phyloP scores from a whole-genome alignment of 2,329 filamentous ascomycete genomes.

The Colletotrichum sp. region DNA sequence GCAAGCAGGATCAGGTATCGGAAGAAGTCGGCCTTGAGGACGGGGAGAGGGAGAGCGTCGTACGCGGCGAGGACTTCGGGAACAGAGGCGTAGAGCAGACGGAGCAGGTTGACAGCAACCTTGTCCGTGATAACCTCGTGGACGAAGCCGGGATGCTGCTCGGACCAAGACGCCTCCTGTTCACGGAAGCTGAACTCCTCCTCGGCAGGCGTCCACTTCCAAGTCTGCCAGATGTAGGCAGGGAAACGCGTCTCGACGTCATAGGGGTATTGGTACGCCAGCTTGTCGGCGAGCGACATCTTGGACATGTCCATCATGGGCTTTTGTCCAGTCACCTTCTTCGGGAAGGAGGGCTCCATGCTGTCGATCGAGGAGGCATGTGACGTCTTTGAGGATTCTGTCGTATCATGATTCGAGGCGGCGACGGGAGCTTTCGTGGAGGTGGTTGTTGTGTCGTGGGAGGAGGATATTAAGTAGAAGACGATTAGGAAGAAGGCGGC shows the following conservation, averaged over 20 bases:
- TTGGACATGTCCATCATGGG: constrained; percentile 72
- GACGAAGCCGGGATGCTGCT: constrained; percentile 86
- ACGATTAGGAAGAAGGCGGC: constrained; percentile 73
- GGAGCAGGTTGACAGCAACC: constrained; percentile 80
- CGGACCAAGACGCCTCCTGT: constrained; percentile 88
- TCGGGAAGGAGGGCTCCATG: constrained; percentile 3
- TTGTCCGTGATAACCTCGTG: constrained; percentile 97
- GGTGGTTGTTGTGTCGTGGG: constrained; percentile 46
- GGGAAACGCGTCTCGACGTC: constrained; percentile 88
- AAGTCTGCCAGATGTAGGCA: constrained; percentile 99
- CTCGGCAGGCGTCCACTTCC: constrained; percentile 85
- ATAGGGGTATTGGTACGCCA: constrained; percentile 94
- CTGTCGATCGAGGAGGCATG: neutral
- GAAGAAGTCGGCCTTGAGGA: constrained; percentile 82
- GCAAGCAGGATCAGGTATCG: constrained; percentile 72
- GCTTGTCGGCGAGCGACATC: constrained; percentile 78
- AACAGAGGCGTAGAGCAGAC: constrained; percentile 83
- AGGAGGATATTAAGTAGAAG: constrained; percentile 71
- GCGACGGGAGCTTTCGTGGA: constrained; percentile 25
- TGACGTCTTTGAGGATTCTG: neutral
- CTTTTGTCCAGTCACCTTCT: constrained; percentile 58
- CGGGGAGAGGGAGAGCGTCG: constrained; percentile 72
- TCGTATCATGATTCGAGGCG: constrained; percentile 20
- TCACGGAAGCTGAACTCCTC: constrained; percentile 81
- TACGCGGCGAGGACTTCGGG: constrained; percentile 83